These are phyloP conservation scores for Penicillium psychrosexuale DNA, from an alignment of 2,329 filamentous ascomycete genomes.

Conservation along the genomic window DNA sequence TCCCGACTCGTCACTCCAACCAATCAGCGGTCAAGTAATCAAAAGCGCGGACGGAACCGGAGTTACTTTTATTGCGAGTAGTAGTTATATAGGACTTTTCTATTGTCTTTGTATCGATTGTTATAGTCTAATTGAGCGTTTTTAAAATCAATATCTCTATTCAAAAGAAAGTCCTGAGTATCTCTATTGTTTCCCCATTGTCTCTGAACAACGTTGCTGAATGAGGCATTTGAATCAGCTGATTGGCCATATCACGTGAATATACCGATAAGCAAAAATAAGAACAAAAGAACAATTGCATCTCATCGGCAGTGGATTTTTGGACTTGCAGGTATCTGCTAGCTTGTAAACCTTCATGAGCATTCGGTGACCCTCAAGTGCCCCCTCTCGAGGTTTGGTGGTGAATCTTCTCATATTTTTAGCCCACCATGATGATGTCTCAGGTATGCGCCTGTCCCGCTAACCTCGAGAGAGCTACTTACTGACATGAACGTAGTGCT, in stretches of 20 bases:
- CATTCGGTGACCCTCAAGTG: conserved; percentile 64
- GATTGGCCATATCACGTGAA: conserved; percentile 19
- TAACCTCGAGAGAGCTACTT: conserved; percentile 18
- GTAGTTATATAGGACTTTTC: neutral
- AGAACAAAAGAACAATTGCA: conserved; percentile 13
- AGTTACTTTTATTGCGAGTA: conserved; percentile 20
- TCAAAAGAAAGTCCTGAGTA: too few species aligned
- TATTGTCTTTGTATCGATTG: neutral
- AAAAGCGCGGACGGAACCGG: conserved; percentile 37
- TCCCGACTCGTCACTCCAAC: conserved; percentile 28
- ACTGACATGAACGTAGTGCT: conserved; percentile 51
- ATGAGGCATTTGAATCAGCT: conserved; percentile 12
- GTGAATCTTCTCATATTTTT: conserved; percentile 68
- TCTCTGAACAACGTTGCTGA: neutral
- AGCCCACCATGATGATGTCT: conserved; percentile 47
- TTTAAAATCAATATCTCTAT: neutral
- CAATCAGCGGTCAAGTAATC: conserved; percentile 7
- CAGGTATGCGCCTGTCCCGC: conserved; percentile 48
- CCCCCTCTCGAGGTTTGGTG: conserved; percentile 67
- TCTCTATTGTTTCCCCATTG: neutral
- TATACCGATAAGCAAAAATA: conserved; percentile 27
- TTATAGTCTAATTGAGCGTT: neutral
- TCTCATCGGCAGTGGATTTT: conserved; percentile 3
- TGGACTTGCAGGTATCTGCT: conserved; percentile 2
- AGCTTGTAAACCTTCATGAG: conserved; percentile 25